These are phyloP conservation scores for Hydnum rufescens DNA, from an alignment of 768 basidiomycete species.

Conservation along the genomic window DNA sequence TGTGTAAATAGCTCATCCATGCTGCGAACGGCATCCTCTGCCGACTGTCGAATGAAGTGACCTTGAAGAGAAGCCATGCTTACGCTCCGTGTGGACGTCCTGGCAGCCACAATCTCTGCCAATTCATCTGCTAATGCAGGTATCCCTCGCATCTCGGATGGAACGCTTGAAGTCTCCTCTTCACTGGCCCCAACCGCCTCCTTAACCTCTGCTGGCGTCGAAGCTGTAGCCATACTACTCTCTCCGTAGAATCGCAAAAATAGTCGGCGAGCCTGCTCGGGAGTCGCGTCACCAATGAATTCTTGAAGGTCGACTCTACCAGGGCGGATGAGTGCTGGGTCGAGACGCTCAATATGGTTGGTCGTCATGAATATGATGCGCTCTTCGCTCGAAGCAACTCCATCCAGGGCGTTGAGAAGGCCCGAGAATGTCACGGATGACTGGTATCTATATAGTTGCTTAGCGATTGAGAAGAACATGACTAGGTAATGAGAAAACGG, in stretches of 20 bases:
- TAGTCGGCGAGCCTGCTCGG: slow-evolving; percentile 54
- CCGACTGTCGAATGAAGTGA: slow-evolving; percentile 63
- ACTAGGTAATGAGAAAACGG: slow-evolving; percentile 15
- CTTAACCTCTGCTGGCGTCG: background rate
- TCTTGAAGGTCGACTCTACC: slow-evolving; percentile 82
- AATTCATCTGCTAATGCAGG: slow-evolving; percentile 31
- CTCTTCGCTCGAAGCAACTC: slow-evolving; percentile 93
- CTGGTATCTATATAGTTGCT: slow-evolving; percentile 42
- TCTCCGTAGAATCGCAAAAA: slow-evolving; percentile 73
- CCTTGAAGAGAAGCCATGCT: slow-evolving; percentile 98
- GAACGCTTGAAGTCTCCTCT: slow-evolving; percentile 12
- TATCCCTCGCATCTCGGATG: slow-evolving; percentile 17
- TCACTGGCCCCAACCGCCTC: slow-evolving; percentile 9
- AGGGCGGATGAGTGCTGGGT: slow-evolving; percentile 87
- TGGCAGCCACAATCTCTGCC: slow-evolving; percentile 31
- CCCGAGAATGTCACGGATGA: slow-evolving; percentile 96
- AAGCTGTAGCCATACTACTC: slow-evolving; percentile 9
- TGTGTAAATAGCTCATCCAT: background rate
- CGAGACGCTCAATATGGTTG: slow-evolving; percentile 79
- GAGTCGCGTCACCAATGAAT: slow-evolving; percentile 69
- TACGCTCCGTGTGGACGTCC: slow-evolving; percentile 30
- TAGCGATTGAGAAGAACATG: background rate
- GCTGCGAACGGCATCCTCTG: slow-evolving; percentile 30
- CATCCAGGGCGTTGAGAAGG: slow-evolving; percentile 89
- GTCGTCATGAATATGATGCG: slow-evolving; percentile 99